Evolutionary conservation across 805 yeast species (phyloP).

Genomic region (Saccharomycopsis sp.): DNA sequence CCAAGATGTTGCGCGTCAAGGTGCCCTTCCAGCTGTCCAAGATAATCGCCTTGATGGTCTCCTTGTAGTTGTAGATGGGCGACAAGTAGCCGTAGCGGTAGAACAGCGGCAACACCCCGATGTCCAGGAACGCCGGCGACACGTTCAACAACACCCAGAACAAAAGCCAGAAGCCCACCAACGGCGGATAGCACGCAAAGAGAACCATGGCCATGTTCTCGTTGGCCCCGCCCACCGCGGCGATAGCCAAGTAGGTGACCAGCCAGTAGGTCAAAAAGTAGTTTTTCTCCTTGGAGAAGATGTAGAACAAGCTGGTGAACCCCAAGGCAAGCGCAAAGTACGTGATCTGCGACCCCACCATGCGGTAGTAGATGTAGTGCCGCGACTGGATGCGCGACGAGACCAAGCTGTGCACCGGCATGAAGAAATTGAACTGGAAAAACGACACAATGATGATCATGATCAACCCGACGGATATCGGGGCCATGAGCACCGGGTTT

Average conservation of each 20-base stretch:
- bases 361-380: conserved; percentile 49
- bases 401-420: conserved; percentile 13
- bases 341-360: conserved; percentile 40
- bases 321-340: conserved; percentile 54
- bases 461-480: conserved; percentile 69
- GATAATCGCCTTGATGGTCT: background rate
- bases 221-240: conserved; percentile 70
- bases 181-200: conserved; percentile 50
- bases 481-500: conserved; percentile 49
- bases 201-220: conserved; percentile 54
- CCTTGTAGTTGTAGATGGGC: conserved; percentile 6
- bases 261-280: conserved; percentile 76
- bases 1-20: background rate
- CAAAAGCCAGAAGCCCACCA: conserved; percentile 63
- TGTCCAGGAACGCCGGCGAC: conserved; percentile 60
- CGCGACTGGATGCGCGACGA: conserved; percentile 32
- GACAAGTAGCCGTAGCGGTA: conserved; percentile 50
- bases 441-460: conserved; percentile 66
- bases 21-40: conserved; percentile 4
- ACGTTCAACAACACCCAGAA: conserved; percentile 65
- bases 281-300: conserved; percentile 48
- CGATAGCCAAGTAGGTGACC: conserved; percentile 58
- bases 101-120: conserved; percentile 50
- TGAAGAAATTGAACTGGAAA: conserved; percentile 59
- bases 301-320: conserved; percentile 36